Conservation (phyloP, 2,329 filamentous ascomycete species). For the Saccharata proteae region DNA sequence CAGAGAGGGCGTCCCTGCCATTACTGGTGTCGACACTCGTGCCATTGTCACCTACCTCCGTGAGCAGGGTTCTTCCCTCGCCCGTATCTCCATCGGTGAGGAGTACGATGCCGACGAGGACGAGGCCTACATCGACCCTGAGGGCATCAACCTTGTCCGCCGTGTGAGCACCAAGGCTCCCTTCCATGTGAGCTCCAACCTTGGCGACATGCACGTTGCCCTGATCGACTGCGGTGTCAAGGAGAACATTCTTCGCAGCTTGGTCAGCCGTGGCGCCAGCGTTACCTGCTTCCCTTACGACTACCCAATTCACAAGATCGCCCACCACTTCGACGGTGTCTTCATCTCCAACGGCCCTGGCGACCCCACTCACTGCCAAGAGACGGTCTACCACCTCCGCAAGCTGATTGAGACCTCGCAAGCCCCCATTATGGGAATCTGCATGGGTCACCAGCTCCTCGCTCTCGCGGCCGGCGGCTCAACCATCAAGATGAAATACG, state of each 20-base stretch:
- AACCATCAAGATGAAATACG: constrained; percentile 97
- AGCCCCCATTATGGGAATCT: constrained; percentile 94
- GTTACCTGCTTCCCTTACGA: constrained; percentile 93
- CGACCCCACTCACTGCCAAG: constrained; percentile 92
- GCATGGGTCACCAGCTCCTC: constrained; percentile 90
- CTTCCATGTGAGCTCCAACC: constrained; percentile 80
- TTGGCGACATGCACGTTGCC: constrained; percentile 79
- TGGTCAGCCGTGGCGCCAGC: constrained; percentile 82
- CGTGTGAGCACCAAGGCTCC: constrained; percentile 96
- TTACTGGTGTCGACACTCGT: constrained; percentile 93
- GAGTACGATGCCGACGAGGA: constrained; percentile 98
- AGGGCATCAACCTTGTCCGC: constrained; percentile 92
- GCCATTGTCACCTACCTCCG: constrained; percentile 91
- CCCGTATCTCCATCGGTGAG: constrained; percentile 86
- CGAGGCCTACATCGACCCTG: constrained; percentile 87
- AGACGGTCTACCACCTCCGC: constrained; percentile 83
- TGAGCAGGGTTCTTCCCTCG: constrained; percentile 92
- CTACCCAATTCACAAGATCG: constrained; percentile 96
- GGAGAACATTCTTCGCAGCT: constrained; percentile 95
- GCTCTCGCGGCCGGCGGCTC: constrained; percentile 77
- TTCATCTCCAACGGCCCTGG: constrained; percentile 99
- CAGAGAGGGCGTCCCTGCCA: constrained; percentile 88
- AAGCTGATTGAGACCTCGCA: constrained; percentile 85
- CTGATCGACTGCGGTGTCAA: constrained; percentile 98
- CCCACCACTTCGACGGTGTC: constrained; percentile 93